Base-by-base conservation (phyloP, 2,329 filamentous ascomycete genomes). In the Tolypocladium tropicale region DNA sequence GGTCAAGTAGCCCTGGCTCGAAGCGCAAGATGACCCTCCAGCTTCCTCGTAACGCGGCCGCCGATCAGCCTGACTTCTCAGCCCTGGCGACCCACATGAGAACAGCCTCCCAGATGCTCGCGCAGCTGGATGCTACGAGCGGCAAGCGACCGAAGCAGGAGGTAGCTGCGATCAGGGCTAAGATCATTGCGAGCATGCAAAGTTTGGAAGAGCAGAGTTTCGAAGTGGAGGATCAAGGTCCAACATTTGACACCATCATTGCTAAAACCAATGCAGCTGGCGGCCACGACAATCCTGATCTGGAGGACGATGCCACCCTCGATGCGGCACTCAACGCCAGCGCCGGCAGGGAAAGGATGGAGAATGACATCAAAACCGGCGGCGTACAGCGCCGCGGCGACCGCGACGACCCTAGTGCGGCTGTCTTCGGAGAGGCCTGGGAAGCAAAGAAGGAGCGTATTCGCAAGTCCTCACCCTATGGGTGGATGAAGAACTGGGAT, bases 111-210 rank as follows among this genome's bases (percentile, higher is more conserved):
- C 88, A 92, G 69, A 94, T 94, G 89, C 76, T 94, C 48, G 88
- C 89, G 16, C 89, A 94, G 64, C 78, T 94, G 11, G 89, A 94
- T 57, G 82, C 87, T 2, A 93, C 88, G 25, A 86, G 86, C 60
- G 86, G 88, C 32, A 94, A 93, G 71, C 79, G 89, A 36, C 89
- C 89, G 1, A 88, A 82, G 66, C 83, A 85, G 33, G 89, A 94
- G 70, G 89, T 94, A 5, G 89, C 88, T 21, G 87, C 89, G 9
- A 94, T 94, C 68, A 81, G 90, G 62, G 85, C 88, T 43, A 91
- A 90, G 72, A 94, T 94, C 60, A 94, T 94, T 64, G 89, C 89
- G 3, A 93, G 89, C 69, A 94, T 94, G 90, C 89, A 94, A 68
- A 90, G 81, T 61, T 74, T 94, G 10, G 89, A 94, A 69, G 90